These are phyloP conservation scores for Claviceps arundinis DNA, from an alignment of 2,329 filamentous ascomycete genomes.

Conservation along the genomic window DNA sequence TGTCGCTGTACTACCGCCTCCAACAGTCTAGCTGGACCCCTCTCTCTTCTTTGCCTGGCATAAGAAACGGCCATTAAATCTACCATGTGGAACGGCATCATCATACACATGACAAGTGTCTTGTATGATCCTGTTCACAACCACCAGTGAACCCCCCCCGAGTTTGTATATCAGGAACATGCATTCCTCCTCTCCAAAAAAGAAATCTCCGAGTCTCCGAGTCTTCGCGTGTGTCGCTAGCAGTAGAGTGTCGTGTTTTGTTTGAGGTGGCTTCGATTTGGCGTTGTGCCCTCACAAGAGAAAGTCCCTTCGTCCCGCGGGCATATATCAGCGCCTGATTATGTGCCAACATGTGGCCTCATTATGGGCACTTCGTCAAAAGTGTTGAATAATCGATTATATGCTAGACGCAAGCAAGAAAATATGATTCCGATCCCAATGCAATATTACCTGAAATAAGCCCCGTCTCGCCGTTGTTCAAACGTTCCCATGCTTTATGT, in stretches of 20 bases:
- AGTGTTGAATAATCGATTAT: slow-evolving; percentile 14
- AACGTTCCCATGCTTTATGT: slow-evolving; percentile 21
- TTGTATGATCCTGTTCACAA: neutral
- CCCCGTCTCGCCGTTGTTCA: slow-evolving; percentile 14
- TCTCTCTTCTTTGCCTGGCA: neutral
- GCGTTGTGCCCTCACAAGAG: neutral
- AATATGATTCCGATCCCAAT: slow-evolving; percentile 25
- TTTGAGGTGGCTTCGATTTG: neutral
- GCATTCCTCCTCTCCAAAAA: neutral
- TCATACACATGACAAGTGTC: slow-evolving; percentile 1
- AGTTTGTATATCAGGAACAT: neutral
- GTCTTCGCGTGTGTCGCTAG: neutral
- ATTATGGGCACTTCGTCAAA: slow-evolving; percentile 1
- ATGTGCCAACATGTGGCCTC: neutral
- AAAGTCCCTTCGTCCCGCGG: neutral
- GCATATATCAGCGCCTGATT: neutral
- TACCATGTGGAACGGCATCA: neutral
- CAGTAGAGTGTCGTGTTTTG: neutral
- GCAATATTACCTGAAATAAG: slow-evolving; percentile 35
- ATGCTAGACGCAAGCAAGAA: slow-evolving; percentile 17
- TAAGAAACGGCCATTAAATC: neutral
- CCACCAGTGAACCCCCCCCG: neutral
- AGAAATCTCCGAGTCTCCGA: neutral
- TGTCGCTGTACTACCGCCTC: slow-evolving; percentile 1
- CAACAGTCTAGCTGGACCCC: neutral